A percentile compares a stretch with the other conserved stretches of the same genome.
These are phyloP conservation scores for Rhizopogon roseolus DNA, from an alignment of 768 basidiomycete genomes.

Conservation along the genomic window DNA sequence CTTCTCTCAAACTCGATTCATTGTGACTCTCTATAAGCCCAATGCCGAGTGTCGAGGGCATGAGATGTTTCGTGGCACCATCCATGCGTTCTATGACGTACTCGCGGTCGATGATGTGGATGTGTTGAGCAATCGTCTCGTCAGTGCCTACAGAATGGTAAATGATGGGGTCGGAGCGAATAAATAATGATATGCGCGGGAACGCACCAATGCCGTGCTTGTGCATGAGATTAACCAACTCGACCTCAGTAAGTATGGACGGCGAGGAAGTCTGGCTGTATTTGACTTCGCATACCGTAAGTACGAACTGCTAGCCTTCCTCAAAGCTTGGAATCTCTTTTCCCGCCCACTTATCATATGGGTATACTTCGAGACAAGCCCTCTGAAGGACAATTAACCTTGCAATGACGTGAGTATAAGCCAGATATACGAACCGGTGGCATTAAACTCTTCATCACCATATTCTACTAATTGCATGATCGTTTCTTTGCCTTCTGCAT, in stretches of 20 bases:
- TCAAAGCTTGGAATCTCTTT: constrained; percentile 80
- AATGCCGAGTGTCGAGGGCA: constrained; percentile 92
- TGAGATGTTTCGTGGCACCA: constrained; percentile 83
- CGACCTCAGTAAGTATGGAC: constrained; percentile 87
- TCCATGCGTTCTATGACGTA: constrained; percentile 88
- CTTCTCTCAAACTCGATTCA: constrained; percentile 86
- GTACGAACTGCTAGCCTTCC: constrained; percentile 81
- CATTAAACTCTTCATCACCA: constrained; percentile 81
- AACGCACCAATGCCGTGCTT: constrained; percentile 92
- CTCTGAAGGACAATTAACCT: constrained; percentile 76
- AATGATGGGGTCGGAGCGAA: background rate
- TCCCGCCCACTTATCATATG: constrained; percentile 92
- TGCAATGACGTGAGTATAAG: constrained; percentile 23
- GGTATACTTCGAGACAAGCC: constrained; percentile 91
- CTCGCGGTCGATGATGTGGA: constrained; percentile 87
- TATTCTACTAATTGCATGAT: constrained; percentile 85
- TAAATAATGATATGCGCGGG: background rate
- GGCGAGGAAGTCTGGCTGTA: constrained; percentile 83
- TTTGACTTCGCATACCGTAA: constrained; percentile 74
- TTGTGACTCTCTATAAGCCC: constrained; percentile 95
- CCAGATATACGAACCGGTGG: constrained; percentile 54
- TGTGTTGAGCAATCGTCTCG: constrained; percentile 97
- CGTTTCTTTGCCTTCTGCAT: constrained; percentile 88
- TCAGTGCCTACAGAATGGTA: constrained; percentile 70
- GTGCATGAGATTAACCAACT: constrained; percentile 94